Base-by-base conservation (phyloP, 2,329 filamentous ascomycete species). In the Leptoxyphium fumago region DNA sequence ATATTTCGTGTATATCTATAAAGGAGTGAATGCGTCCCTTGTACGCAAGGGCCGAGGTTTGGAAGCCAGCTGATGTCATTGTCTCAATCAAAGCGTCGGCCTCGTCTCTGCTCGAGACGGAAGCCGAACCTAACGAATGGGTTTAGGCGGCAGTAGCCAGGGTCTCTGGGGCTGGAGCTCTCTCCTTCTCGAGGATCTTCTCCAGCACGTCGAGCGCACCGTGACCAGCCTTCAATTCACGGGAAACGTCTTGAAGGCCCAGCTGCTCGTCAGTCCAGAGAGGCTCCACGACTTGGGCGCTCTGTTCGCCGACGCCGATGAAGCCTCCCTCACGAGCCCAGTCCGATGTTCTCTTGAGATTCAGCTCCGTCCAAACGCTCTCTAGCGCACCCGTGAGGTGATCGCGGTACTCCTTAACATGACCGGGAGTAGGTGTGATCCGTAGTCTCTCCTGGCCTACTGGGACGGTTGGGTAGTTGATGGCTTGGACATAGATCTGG, bases 391-490 rank as follows among this genome's bases (percentile, higher is more conserved):
- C 66, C 26, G 95, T 80, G 4, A 98, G 79, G 56, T 94, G 78
- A 52, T 93, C 82, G 49, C 87, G 85, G 67, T 84, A 86, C 54
- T 84, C 77, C 65, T 82, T 82, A 44, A 77, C 78, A 63, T 98
- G 91, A 38, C 91, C 91, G 0, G 91, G 91, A 1, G 91, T 98
- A 0, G 91, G 91, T 1, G 91, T 98, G 63, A 98, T 86, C 52
- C 91, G 83, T 45, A 98, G 80, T 46, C 91, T 81, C 66, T 98
- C 91, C 70, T 98, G 88, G n/a, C 91, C 91, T 6, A 94, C 86
- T 2, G 91, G 91, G 2, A 98, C 91, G 42, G 91, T 98, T 2
- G 91, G 91, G 67, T 96, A 96, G 70, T 98, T 98, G 74, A 98
- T 96, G 44, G 86, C 87, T 68, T 98, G 91, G 21, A 98, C 91